Percentiles rank a stretch among this genome's conserved stretches.
These are phyloP conservation scores for Blastobotrys ciferrii DNA, from an alignment of 1,139 yeast species.

Conservation along the genomic window DNA sequence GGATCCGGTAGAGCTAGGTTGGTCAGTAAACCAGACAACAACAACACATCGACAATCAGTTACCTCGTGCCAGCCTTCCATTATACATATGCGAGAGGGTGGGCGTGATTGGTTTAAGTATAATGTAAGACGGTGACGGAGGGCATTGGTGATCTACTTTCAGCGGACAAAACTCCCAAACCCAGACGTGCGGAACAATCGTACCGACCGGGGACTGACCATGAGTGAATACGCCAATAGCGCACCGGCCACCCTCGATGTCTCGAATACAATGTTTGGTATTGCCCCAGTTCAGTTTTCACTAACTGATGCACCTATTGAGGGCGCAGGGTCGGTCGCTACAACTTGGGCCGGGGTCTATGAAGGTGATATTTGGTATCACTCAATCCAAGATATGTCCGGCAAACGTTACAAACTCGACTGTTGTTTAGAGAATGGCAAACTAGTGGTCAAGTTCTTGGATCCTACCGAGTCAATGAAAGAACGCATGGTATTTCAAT, in stretches of 20 bases:
- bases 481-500: not conserved
- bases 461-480: not conserved
- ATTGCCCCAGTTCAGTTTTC: conserved; percentile 27
- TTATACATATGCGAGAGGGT: conserved; percentile 18
- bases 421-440: conserved; percentile 22
- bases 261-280: conserved; percentile 29
- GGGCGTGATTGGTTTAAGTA: conserved; percentile 3
- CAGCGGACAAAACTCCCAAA: conserved; percentile 11
- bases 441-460: conserved; percentile 13
- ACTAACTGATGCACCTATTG: conserved; percentile 27
- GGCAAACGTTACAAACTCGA: conserved; percentile 27
- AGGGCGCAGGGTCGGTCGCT: conserved; percentile 31
- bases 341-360: conserved; percentile 27
- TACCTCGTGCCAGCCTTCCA: conserved; percentile 52
- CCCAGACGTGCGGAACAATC: no score
- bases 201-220: conserved; percentile 4
- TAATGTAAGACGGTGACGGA: not conserved
- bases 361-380: conserved; percentile 29
- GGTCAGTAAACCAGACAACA: not conserved
- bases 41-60: conserved; percentile 21
- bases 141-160: conserved; percentile 4
- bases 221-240: conserved; percentile 19
- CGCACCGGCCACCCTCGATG: conserved; percentile 23
- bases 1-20: conserved; percentile 28
- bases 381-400: conserved; percentile 28